Percentiles rank a stretch among this genome's conserved stretches.
phyloP scores from a whole-genome alignment of 768 basidiomycete genomes.

The Vararia minispora region DNA sequence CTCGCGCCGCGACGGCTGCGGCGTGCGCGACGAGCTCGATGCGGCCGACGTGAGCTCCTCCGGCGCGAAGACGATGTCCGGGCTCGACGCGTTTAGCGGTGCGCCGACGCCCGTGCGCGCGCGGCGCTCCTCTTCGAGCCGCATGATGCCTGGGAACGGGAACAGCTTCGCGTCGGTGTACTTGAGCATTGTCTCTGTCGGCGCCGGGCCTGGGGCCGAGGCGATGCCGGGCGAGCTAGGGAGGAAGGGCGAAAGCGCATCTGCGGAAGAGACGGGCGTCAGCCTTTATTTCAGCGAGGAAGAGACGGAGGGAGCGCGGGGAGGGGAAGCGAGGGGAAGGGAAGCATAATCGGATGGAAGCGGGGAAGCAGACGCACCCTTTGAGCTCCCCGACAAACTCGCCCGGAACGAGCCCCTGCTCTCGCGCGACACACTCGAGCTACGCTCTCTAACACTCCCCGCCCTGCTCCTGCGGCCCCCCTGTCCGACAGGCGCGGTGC shows the following conservation, averaged over 20 bases:
- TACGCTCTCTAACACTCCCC: too few species aligned
- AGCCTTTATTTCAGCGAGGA: too few species aligned
- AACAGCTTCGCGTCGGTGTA: slow-evolving; percentile 75
- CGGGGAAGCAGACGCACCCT: neutral
- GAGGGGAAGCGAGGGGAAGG: too few species aligned
- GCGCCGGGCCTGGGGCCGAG: slow-evolving; percentile 72
- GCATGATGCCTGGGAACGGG: slow-evolving; percentile 82
- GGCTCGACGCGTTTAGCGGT: slow-evolving; percentile 35
- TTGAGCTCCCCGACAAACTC: slow-evolving; percentile 10
- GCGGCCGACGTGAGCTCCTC: slow-evolving; percentile 33
- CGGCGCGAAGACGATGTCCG: slow-evolving; percentile 34
- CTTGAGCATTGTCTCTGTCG: slow-evolving; percentile 57
- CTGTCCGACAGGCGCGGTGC: slow-evolving; percentile 55
- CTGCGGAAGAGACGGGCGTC: slow-evolving; percentile 4
- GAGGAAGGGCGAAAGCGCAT: slow-evolving; percentile 22
- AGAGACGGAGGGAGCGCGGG: too few species aligned
- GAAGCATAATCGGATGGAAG: neutral
- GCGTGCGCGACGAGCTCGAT: slow-evolving; percentile 39
- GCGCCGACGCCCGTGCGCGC: slow-evolving; percentile 45
- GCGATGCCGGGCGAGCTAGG: slow-evolving; percentile 41
- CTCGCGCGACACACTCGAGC: too few species aligned
- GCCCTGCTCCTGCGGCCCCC: slow-evolving; percentile 46
- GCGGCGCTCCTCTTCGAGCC: slow-evolving; percentile 57
- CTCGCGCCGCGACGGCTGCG: slow-evolving; percentile 38
- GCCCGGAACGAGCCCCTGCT: slow-evolving; percentile 20